These are phyloP conservation scores for Albugo laibachii DNA, from an alignment of 352 stramenopile species.

Conservation along the genomic window DNA sequence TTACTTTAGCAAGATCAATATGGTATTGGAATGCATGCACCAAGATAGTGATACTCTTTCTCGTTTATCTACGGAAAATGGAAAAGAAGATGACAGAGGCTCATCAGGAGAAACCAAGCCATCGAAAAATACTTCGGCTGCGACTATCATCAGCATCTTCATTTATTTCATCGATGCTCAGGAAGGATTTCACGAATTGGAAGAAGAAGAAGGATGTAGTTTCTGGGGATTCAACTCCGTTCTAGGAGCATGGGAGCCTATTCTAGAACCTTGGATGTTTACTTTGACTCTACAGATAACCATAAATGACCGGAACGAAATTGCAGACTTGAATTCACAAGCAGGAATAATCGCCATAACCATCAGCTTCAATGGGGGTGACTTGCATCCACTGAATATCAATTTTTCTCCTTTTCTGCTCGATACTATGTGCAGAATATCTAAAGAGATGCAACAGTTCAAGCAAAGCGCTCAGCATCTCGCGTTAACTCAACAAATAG, in stretches of 20 bases:
- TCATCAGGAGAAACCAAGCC: no score
- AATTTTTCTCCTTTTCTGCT: slow-evolving; percentile 52
- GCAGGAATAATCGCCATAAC: slow-evolving; percentile 29
- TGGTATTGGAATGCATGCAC: slow-evolving; percentile 12
- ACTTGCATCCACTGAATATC: slow-evolving; percentile 33
- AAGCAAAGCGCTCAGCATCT: slow-evolving; percentile 12
- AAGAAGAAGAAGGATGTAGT: slow-evolving; percentile 53
- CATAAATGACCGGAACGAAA: background rate
- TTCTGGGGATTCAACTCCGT: slow-evolving; percentile 60
- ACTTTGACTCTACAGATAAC: slow-evolving; percentile 10
- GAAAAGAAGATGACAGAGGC: no score
- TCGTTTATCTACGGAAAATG: no score
- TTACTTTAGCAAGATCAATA: slow-evolving; percentile 46
- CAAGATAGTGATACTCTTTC: no score
- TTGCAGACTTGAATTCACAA: slow-evolving; percentile 14
- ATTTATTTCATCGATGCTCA: background rate
- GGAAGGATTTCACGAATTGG: background rate
- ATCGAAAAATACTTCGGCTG: no score
- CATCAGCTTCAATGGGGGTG: slow-evolving; percentile 26
- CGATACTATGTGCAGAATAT: slow-evolving; percentile 32
- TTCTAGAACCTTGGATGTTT: slow-evolving; percentile 64
- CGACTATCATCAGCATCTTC: no score
- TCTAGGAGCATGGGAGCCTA: slow-evolving; percentile 56
- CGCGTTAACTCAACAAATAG: background rate
- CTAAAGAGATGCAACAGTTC: slow-evolving; percentile 19